Evolutionary conservation across 2,329 filamentous ascomycete genomes (phyloP), one percentile per base, ranked within the genome.

Genomic region (Fusarium sp.): DNA sequence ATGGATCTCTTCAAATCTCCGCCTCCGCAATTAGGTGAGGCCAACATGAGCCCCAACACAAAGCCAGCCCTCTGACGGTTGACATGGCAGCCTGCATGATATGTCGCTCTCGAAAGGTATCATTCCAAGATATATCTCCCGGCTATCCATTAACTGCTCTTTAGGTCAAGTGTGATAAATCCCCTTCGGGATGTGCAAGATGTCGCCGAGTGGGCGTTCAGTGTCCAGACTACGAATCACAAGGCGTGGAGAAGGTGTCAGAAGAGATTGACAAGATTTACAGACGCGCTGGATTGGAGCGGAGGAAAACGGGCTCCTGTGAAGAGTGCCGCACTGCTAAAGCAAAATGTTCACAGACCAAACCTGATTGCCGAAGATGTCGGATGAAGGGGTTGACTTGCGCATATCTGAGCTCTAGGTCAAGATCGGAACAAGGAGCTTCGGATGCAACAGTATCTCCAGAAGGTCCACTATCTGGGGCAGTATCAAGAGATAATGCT

Each of bases 181-280:
- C 22, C 29, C 59, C 59, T 24, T 49, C 59, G 4, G 42, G 59
- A 11, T 62, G 59, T 42, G 59, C 42, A 44, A 62, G 59, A 51
- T 62, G 59, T 36, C 59, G 31, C 42, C 42, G 31, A 17, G 42
- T 53, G 12, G 59, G 59, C 40, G 42, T 53, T 16, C 40, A 62
- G 31, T 62, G 59, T 29, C 59, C 42, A 14, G 42, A 42, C 27
- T 62, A 62, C 29, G 42, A 24, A 16, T 22, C 42, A 27, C 42
- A 46, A 14, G 27, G 29, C 4, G 16, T n/a, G 17, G 38, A 62
- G 17, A 35, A 44, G 29, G 17, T 29, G 9, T 49, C 58, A 24
- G 58, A 62, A 17, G 58, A 62, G 17, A 62, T 51, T 29, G 58
- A 62, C 20, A 36, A 17, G 17, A 62, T 62, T 12, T 62, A 62